Percentiles rank a stretch among this genome's conserved stretches.
Evolutionary conservation across 2,329 filamentous ascomycete genomes (phyloP).

Genomic region (Ophiocordyceps sinensis): DNA sequence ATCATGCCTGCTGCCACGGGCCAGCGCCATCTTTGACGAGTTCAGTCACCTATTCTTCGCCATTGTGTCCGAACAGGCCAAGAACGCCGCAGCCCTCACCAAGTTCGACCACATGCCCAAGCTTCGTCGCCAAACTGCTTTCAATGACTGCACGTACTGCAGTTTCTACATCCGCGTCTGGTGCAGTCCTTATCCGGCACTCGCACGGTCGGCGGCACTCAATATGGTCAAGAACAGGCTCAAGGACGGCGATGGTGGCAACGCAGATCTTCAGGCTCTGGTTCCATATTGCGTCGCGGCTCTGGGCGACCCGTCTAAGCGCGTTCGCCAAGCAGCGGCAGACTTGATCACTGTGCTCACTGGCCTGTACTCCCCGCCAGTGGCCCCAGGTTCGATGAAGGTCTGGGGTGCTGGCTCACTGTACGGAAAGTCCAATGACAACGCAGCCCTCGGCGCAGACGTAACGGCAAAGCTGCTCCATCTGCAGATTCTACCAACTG

Average conservation of each 20-base stretch:
- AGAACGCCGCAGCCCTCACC: conserved; percentile 23
- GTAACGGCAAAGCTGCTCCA: conserved; percentile 47
- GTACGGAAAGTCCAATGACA: conserved; percentile 39
- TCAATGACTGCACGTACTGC: conserved; percentile 51
- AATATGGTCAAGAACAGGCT: conserved; percentile 46
- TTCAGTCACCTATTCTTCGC: conserved; percentile 44
- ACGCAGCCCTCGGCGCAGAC: conserved; percentile 41
- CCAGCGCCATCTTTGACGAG: conserved; percentile 40
- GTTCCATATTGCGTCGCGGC: conserved; percentile 70
- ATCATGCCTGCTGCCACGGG: conserved; percentile 37
- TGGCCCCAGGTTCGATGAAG: conserved; percentile 22
- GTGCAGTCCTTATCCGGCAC: conserved; percentile 54
- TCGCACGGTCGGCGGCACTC: conserved; percentile 56
- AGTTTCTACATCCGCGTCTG: conserved; percentile 66
- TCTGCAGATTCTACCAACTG: conserved; percentile 52
- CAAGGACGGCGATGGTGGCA: conserved; percentile 30
- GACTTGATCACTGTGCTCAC: conserved; percentile 47
- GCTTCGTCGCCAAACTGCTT: conserved; percentile 37
- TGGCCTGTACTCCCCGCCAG: conserved; percentile 26
- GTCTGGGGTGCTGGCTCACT: conserved; percentile 49
- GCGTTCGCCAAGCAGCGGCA: conserved; percentile 62
- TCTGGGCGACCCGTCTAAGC: conserved; percentile 60
- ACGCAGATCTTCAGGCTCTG: conserved; percentile 59
- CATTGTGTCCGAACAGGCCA: conserved; percentile 29
- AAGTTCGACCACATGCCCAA: conserved; percentile 40